These are phyloP conservation scores for Penicillium ucsense DNA, from an alignment of 495 filamentous ascomycete species.

Conservation along the genomic window DNA sequence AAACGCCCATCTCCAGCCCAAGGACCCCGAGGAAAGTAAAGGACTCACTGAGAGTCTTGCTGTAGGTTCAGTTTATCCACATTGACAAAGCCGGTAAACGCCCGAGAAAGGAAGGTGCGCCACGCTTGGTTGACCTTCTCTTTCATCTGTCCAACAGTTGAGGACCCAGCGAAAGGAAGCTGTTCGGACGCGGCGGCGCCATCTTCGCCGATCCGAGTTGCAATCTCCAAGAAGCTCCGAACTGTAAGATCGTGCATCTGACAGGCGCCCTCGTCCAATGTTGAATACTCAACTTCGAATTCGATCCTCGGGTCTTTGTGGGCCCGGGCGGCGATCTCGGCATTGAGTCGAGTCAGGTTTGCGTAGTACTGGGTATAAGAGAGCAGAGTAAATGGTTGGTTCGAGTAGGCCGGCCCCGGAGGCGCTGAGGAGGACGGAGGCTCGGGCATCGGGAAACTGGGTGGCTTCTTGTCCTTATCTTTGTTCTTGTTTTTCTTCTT, in stretches of 20 bases:
- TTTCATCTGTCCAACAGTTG: constrained; percentile 20
- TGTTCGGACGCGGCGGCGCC: constrained; percentile 16
- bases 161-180: constrained; percentile 9
- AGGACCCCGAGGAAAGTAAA: not conserved
- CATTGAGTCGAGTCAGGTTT: constrained; percentile 83
- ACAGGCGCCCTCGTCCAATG: constrained; percentile 57
- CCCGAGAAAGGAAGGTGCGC: constrained; percentile 66
- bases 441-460: constrained; percentile 54
- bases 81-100: constrained; percentile 66
- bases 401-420: constrained; percentile 87
- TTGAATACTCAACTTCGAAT: constrained; percentile 84
- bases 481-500: constrained; percentile 51
- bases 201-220: constrained; percentile 61
- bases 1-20: constrained; percentile 2
- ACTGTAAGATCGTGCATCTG: constrained; percentile 78
- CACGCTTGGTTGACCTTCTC: constrained; percentile 48
- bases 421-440: constrained; percentile 62
- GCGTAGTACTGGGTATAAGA: constrained; percentile 87
- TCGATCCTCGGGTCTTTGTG: constrained; percentile 50
- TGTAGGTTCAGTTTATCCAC: constrained; percentile 42
- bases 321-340: constrained; percentile 32
- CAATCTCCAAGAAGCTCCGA: constrained; percentile 66
- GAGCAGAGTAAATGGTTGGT: constrained; percentile 66
- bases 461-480: constrained; percentile 48
- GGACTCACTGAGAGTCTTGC: no score